Base-by-base conservation (phyloP, 1,284 basidiomycete species). In the Sporisorium iseilematis-ciliati region DNA sequence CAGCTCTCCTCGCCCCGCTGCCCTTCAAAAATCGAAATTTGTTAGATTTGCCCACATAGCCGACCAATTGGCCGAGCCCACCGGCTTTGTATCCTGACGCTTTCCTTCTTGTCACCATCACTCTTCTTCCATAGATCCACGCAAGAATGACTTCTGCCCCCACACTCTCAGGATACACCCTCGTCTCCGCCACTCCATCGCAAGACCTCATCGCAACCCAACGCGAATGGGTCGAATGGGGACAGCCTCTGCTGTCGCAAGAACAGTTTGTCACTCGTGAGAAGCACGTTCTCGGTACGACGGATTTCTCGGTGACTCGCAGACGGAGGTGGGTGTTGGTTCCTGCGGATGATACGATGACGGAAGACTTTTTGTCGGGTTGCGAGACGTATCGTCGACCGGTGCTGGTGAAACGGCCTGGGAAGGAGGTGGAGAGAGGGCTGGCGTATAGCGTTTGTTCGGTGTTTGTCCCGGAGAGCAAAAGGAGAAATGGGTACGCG, bases 401-500 rank as follows among this genome's bases (percentile, higher is more conserved):
- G 1, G 65, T 74, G 25, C 38, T 74, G 25, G 18, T 74, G 1
- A 59, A 52, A 21, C 35, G 52, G 20, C 63, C 58, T 0, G 59
- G 52, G 0, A 35, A 52, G 33, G n/a, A 52, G n/a, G 66, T 75
- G 43, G 31, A 70, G 38, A 52, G 67, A 18, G 67, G 31, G 16
- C 31, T 70, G 42, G 38, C 53, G 20, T 75, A 71, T 48, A 54
- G 52, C 10, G 46, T 75, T 2, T 75, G 73, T 41, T 71, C 64
- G 2, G 88, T 90, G 7, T 89, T 88, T 78, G 89, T 89, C 0
- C 88, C 88, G 26, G 71, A 82, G 7, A 57, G 80, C 33, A 83
- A 88, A 35, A 86, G 89, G 42, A 83, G 87, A 10, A 87, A 87
- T 46, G 89, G 89, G 3, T 89, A 89, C 72, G 89, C 88, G 3